Conservation (phyloP, 768 basidiomycete genomes). For the Mycena rebaudengoi region DNA sequence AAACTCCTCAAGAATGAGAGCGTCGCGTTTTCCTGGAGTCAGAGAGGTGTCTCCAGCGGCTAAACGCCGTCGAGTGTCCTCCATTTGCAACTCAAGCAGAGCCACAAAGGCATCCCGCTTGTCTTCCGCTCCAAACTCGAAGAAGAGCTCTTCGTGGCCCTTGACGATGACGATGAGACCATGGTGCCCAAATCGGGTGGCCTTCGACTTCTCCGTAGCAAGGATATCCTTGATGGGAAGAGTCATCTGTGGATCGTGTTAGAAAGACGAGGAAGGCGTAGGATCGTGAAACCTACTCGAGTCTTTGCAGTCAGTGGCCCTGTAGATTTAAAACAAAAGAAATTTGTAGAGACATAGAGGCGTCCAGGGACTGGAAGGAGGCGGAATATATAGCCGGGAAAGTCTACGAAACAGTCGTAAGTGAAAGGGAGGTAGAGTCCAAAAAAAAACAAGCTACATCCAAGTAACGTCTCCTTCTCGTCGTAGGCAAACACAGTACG, state of each 20-base stretch:
- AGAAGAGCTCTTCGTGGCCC: constrained; percentile 97
- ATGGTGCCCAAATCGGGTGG: constrained; percentile 88
- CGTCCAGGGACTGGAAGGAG: constrained; percentile 90
- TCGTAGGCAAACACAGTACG: constrained; percentile 84
- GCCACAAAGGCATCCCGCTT: constrained; percentile 81
- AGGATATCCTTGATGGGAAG: constrained; percentile 91
- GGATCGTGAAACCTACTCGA: constrained; percentile 62
- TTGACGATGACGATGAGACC: constrained; percentile 91
- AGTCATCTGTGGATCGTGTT: constrained; percentile 75
- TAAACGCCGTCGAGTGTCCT: constrained; percentile 65
- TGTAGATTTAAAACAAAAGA: constrained; percentile 94
- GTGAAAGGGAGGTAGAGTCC: background rate
- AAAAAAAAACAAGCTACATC: constrained; percentile 68
- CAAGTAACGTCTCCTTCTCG: constrained; percentile 86
- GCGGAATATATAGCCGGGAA: constrained; percentile 90
- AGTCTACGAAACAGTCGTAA: constrained; percentile 62
- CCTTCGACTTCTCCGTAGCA: constrained; percentile 83
- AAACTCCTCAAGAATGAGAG: constrained; percentile 86
- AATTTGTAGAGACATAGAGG: constrained; percentile 90
- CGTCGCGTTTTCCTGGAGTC: constrained; percentile 68
- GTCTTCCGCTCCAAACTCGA: constrained; percentile 88
- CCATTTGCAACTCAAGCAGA: constrained; percentile 83
- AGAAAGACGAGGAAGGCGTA: too few relatives aligned
- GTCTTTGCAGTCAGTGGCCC: constrained; percentile 83
- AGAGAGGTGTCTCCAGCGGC: constrained; percentile 51